These are phyloP conservation scores for Baffinella frigidus DNA, from an alignment of 208 protist genomes.

Conservation along the genomic window DNA sequence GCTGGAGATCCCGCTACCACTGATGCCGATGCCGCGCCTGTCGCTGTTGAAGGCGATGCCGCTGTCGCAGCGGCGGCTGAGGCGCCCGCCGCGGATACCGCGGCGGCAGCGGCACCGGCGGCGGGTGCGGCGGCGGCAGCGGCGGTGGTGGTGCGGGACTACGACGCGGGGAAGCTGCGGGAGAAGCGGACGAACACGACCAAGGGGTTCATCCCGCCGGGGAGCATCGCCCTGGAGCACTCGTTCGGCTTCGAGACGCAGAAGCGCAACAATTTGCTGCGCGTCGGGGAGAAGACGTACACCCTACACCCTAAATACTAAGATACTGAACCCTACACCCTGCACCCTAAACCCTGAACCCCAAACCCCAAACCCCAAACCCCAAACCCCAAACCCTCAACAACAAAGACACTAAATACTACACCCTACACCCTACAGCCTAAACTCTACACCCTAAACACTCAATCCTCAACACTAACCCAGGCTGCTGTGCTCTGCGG, in stretches of 20 bases:
- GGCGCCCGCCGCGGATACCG: not conserved
- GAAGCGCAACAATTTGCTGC: conserved; percentile 10
- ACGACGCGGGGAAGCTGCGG: not conserved
- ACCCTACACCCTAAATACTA: no score
- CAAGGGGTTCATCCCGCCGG: not conserved
- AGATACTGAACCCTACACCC: no score
- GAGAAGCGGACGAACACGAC: not conserved
- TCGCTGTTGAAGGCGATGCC: not conserved
- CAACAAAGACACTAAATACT: no score
- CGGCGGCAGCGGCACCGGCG: not conserved
- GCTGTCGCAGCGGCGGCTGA: not conserved
- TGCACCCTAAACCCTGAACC: no score
- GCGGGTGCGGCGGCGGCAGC: not conserved
- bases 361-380: no score
- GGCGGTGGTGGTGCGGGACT: not conserved
- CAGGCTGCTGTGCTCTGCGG: not conserved
- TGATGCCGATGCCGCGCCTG: no score
- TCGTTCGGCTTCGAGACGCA: conserved; percentile 50
- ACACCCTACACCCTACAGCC: no score
- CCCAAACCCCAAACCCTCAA: no score
- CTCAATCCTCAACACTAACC: no score
- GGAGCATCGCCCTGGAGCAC: not conserved
- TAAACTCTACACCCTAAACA: no score
- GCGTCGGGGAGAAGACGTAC: conserved; percentile 9
- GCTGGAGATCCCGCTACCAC: no score